phyloP scores from a whole-genome alignment of 2,329 filamentous ascomycete species.

The Neonectria magnoliae region DNA sequence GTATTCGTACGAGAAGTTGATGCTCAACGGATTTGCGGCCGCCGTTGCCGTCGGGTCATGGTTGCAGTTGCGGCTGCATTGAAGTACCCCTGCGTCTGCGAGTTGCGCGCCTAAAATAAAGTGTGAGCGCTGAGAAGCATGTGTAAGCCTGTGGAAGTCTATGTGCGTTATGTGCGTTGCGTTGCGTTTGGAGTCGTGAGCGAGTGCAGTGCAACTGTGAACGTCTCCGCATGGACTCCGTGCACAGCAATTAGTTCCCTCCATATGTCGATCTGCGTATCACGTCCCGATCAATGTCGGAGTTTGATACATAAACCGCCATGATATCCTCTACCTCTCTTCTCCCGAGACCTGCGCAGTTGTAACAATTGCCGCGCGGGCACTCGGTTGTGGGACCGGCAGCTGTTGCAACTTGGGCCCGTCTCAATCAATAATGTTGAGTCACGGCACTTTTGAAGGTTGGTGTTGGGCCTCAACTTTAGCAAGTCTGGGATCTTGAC shows the following conservation, averaged over 20 bases:
- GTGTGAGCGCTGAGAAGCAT: conserved; percentile 9
- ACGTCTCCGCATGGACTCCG: conserved; percentile 13
- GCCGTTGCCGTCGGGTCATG: conserved; percentile 26
- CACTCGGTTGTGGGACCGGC: conserved; percentile 35
- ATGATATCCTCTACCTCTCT: conserved; percentile 16
- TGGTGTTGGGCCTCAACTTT: conserved; percentile 14
- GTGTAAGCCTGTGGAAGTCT: conserved; percentile 14
- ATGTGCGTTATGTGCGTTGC: conserved; percentile 8
- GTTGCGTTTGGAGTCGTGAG: conserved; percentile 7
- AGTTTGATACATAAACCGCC: conserved; percentile 23
- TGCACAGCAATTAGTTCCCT: neutral
- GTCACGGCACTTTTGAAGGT: conserved; percentile 28
- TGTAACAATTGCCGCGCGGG: conserved; percentile 25
- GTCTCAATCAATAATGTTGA: conserved; percentile 29
- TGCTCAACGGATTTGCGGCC: conserved; percentile 26
- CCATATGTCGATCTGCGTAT: conserved; percentile 4
- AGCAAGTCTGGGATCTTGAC: conserved; percentile 13
- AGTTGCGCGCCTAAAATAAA: conserved; percentile 23
- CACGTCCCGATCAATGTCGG: conserved; percentile 5
- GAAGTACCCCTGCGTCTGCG: conserved; percentile 20
- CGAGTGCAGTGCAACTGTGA: conserved; percentile 10
- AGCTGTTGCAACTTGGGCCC: conserved; percentile 31
- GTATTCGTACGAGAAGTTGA: conserved; percentile 2
- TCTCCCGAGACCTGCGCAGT: conserved; percentile 21
- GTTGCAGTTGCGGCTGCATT: conserved; percentile 23